Base-by-base conservation (phyloP, 257 asterid genomes). In the Petunia secreta region DNA sequence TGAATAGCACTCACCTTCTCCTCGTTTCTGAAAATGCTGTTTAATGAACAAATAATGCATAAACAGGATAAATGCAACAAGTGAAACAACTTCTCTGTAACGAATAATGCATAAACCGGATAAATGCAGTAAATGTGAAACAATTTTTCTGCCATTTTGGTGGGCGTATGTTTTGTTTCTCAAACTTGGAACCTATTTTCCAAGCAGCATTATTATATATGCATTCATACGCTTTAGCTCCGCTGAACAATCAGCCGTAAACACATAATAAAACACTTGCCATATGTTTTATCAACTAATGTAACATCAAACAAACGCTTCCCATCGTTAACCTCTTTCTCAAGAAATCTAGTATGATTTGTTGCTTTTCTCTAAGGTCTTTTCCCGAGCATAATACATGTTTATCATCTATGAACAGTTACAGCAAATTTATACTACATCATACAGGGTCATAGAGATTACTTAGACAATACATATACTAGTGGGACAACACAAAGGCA, bases 341-440 rank as follows among this genome's bases (percentile, higher is more conserved):
- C 38, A 66, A 25, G 2, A 7, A 66, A 15, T 11, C 11, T 38
- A 41, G 7, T 66, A 6, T 41, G n/a, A 7, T 41, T 69, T 9
- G 59, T 46, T 46, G 41, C 60, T 48, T 71, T 10, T 66, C 75
- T 66, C 14, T 66, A 1, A 15, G 2, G 75, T 66, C 57, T 52
- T 52, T 52, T 53, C 14, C 41, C 5, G 10, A 69, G 59, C 58
- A 69, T 46, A 25, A 25, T 25, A 25, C 25, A 25, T 25, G 25
- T 25, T 25, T 25, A 69, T 69, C 58, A 69, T 54, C 44, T 75
- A 73, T 50, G 36, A 73, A 50, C 62, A 71, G 13, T 73, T 73
- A 36, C 2, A 34, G n/a, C 11, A 25, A 25, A 25, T 71, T 71
- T 48, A 65, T 34, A 50, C 36, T 50, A 36, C 13, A 50, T 34